These are phyloP conservation scores for Urostyla sp. DNA, from an alignment of 73 alveolate species.

Conservation along the genomic window DNA sequence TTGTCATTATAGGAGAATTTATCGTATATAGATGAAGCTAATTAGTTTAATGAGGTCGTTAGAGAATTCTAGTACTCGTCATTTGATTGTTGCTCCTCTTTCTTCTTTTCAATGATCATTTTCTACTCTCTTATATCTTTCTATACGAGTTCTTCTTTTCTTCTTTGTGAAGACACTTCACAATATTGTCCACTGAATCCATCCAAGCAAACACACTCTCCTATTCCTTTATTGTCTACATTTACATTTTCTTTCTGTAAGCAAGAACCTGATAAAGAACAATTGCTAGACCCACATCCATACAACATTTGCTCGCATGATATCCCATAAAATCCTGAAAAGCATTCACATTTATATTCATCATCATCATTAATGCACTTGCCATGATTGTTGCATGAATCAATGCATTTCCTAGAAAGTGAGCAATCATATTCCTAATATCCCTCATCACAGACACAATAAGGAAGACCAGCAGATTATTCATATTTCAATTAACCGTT, in stretches of 20 bases:
- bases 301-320: neutral
- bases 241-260: conserved; percentile 7
- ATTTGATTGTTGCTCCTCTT: too few species aligned
- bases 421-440: conserved; percentile 34
- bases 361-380: neutral
- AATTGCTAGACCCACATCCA: conserved; percentile 25
- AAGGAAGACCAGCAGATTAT: neutral
- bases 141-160: neutral
- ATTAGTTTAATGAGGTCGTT: too few species aligned
- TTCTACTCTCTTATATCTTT: too few species aligned
- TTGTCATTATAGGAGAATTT: too few species aligned
- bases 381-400: conserved; percentile 27
- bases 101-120: too few species aligned
- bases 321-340: conserved; percentile 13
- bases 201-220: neutral
- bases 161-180: neutral
- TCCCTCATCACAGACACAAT: neutral
- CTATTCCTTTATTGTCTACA: neutral
- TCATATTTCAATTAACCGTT: neutral
- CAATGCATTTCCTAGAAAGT: neutral
- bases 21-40: too few species aligned
- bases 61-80: too few species aligned
- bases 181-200: neutral
- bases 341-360: conserved; percentile 8
- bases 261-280: neutral